Percentiles rank a stretch among this genome's conserved stretches.
Evolutionary conservation across 208 protist genomes (phyloP).

Genomic region (Crithidia expoeki): DNA sequence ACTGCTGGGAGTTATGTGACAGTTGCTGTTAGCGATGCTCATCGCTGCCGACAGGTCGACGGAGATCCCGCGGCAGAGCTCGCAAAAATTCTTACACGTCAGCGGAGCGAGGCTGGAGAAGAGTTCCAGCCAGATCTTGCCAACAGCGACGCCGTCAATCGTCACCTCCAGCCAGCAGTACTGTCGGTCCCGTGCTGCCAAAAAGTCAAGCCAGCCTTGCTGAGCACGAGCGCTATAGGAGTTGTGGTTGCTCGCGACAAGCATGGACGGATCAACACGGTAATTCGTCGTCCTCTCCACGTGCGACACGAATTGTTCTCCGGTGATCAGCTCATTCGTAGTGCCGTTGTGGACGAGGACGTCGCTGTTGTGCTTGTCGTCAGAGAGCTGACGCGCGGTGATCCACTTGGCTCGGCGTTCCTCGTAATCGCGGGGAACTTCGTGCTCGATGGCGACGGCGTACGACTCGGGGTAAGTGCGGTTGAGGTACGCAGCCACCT

Average conservation of each 20-base stretch:
- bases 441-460: slow-evolving; percentile 53
- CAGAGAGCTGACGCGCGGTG: neutral
- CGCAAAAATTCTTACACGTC: slow-evolving; percentile 94
- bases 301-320: slow-evolving; percentile 49
- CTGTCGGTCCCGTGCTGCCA: slow-evolving; percentile 60
- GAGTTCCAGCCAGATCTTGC: slow-evolving; percentile 89
- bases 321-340: slow-evolving; percentile 31
- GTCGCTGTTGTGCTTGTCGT: slow-evolving; percentile 4
- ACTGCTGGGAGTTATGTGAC: too few species aligned
- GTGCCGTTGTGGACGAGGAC: slow-evolving; percentile 36
- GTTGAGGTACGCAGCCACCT: slow-evolving; percentile 74
- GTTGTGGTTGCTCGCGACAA: slow-evolving; percentile 44
- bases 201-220: slow-evolving; percentile 57
- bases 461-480: slow-evolving; percentile 53
- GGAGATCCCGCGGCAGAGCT: slow-evolving; percentile 78
- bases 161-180: slow-evolving; percentile 87
- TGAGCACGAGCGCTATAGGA: slow-evolving; percentile 66
- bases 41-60: slow-evolving; percentile 21
- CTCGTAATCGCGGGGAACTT: slow-evolving; percentile 72
- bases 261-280: slow-evolving; percentile 35
- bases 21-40: too few species aligned
- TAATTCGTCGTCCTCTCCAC: slow-evolving; percentile 57
- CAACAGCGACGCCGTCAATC: slow-evolving; percentile 35
- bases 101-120: slow-evolving; percentile 81
- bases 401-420: slow-evolving; percentile 42